Evolutionary conservation across 345 rosid genomes (phyloP).

Genomic region (Gossypium bickii): DNA sequence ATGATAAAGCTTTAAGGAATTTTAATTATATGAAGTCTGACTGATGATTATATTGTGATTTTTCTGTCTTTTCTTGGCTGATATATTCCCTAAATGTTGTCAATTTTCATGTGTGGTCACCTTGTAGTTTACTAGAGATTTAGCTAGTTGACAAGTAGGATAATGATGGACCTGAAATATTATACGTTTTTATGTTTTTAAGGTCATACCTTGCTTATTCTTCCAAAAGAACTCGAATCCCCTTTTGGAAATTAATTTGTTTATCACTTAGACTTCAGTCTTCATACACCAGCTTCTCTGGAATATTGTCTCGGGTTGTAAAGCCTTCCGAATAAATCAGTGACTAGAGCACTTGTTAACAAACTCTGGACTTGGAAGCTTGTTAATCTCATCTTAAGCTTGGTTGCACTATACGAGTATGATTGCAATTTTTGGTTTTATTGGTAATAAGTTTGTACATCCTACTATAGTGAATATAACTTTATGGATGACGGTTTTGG

Average conservation of each 20-base stretch:
- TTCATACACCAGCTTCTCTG: neutral
- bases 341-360: neutral
- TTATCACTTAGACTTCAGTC: neutral
- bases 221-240: neutral
- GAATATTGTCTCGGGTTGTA: neutral
- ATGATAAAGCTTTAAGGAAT: no score
- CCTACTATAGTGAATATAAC: slow-evolving; percentile 18
- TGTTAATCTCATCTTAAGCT: neutral
- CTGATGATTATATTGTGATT: no score
- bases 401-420: neutral
- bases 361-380: slow-evolving; percentile 5
- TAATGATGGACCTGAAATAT: neutral
- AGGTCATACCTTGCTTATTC: neutral
- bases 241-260: neutral
- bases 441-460: slow-evolving; percentile 10
- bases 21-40: no score
- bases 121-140: neutral
- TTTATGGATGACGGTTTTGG: slow-evolving; percentile 74
- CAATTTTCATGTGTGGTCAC: no score
- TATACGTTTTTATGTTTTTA: neutral
- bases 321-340: neutral
- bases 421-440: neutral
- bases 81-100: no score
- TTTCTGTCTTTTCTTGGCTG: no score
- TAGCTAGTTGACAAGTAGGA: neutral